These are phyloP conservation scores for Flaveria floridana DNA, from an alignment of 140 eudicot genomes.

Conservation along the genomic window DNA sequence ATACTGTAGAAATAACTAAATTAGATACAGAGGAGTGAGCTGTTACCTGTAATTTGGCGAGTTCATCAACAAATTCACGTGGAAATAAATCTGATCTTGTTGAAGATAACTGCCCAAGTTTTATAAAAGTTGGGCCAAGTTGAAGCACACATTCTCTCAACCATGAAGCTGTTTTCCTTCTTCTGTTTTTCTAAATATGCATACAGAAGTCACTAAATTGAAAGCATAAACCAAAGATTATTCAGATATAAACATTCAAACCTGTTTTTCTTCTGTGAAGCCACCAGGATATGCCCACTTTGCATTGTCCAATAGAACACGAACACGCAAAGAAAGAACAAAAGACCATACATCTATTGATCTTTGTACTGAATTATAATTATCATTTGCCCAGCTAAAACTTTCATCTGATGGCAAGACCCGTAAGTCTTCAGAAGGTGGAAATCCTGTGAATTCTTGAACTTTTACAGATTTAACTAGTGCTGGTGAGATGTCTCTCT, in stretches of 20 bases:
- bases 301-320: slow-evolving; percentile 80
- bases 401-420: slow-evolving; percentile 80
- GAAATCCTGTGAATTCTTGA: slow-evolving; percentile 47
- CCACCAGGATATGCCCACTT: slow-evolving; percentile 94
- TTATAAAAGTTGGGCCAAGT: slow-evolving; percentile 95
- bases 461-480: slow-evolving; percentile 38
- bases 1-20: slow-evolving; percentile 1
- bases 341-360: slow-evolving; percentile 90
- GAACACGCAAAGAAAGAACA: slow-evolving; percentile 85
- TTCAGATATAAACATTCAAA: slow-evolving; percentile 11
- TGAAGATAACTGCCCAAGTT: slow-evolving; percentile 89
- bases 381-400: slow-evolving; percentile 92
- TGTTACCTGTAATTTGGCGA: slow-evolving; percentile 89
- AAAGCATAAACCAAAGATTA: slow-evolving; percentile 10
- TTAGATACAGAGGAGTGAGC: slow-evolving; percentile 3
- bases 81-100: slow-evolving; percentile 98
- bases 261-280: slow-evolving; percentile 92
- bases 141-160: slow-evolving; percentile 79
- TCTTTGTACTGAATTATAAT: slow-evolving; percentile 80
- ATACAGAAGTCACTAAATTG: slow-evolving; percentile 14
- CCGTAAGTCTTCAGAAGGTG: slow-evolving; percentile 59
- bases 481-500: slow-evolving; percentile 42
- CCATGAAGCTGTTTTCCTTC: slow-evolving; percentile 88
- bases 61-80: slow-evolving; percentile 91
- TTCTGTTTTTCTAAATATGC: slow-evolving; percentile 57